Base-by-base conservation (phyloP, 1,139 yeast species). In the Geotrichum phurueaensis region DNA sequence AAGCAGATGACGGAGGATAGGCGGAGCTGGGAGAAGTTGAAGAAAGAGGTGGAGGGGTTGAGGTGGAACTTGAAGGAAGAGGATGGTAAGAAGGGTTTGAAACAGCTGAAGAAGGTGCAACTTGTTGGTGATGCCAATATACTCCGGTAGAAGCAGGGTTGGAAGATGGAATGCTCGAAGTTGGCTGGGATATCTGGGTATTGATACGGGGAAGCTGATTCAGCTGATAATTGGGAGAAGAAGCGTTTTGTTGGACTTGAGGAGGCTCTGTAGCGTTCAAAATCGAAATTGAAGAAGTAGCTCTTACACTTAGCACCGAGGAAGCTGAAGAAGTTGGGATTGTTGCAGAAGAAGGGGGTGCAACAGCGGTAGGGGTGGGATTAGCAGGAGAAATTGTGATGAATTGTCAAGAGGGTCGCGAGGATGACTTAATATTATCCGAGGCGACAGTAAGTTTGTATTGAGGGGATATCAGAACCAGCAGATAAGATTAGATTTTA, bases 41-140 rank as follows among this genome's bases (percentile, higher is more conserved):
- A 12, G 58, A 52, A n/a, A 54, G 33, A 18, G 61, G 49, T 1
- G 62, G 57, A 5, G 61, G 58, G 15, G 53, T 33, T 3, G 57
- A 49, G 10, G 57, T 45, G 18, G 57, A 54, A 36, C 23, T 49
- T 22, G 57, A 23, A 23, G 20, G 39, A 20, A 23, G 54, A n/a
- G 27, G 55, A 53, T 36, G 55, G 47, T 39, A n/a, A n/a, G 20
- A 5, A 7, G 3, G 5, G 15, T 36, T 18, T 5, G 54, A n/a
- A 15, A 36, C 4, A 27, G 31, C 13, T 51, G 54, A 52, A 22
- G 54, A 43, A 20, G 47, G n/a, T 15, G 43, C 18, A n/a, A 22
- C 45, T 29, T 58, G 60, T 25, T 45, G 64, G 22, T 48, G 53
- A 15, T 36, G 54, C 22, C 7, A 57, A 20, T 52, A 51, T 7